A percentile compares a stretch with the other conserved stretches of the same genome.
Conservation (phyloP, 495 filamentous ascomycete genomes). For the Hypoxylon fuscum region DNA sequence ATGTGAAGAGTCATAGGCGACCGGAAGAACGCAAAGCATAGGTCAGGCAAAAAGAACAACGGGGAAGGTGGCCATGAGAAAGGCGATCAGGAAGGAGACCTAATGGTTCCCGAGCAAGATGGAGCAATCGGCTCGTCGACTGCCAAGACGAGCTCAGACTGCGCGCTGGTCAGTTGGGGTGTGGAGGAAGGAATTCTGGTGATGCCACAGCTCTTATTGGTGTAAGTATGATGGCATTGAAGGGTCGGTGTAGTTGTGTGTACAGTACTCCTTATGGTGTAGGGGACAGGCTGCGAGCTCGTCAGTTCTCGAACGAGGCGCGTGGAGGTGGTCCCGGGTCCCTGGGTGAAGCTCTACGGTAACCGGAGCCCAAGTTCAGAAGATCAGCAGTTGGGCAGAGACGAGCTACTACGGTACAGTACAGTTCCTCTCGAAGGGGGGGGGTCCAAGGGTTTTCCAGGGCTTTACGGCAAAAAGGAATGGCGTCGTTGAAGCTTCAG, state of each 20-base stretch:
- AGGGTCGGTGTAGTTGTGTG: slow-evolving; percentile 41
- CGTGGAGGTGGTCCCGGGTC: slow-evolving; percentile 42
- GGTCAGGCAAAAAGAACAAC: slow-evolving; percentile 52
- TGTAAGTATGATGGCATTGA: slow-evolving; percentile 43
- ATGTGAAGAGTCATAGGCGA: slow-evolving; percentile 49
- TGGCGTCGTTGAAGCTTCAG: slow-evolving; percentile 40
- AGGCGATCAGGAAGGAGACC: slow-evolving; percentile 44
- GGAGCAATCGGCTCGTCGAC: slow-evolving; percentile 41
- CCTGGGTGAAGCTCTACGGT: slow-evolving; percentile 42
- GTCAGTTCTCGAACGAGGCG: slow-evolving; percentile 43
- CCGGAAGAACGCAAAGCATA: slow-evolving; percentile 45
- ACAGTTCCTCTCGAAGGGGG: slow-evolving; percentile 23
- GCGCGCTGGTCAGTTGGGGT: slow-evolving; percentile 43
- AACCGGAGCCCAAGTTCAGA: slow-evolving; percentile 46
- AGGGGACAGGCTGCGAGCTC: slow-evolving; percentile 39
- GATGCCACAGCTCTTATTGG: slow-evolving; percentile 44
- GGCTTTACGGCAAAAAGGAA: slow-evolving; percentile 30
- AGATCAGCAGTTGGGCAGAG: slow-evolving; percentile 52
- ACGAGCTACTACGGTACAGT: slow-evolving; percentile 38
- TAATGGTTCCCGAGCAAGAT: slow-evolving; percentile 38
- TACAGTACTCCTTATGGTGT: slow-evolving; percentile 29
- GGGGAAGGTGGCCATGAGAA: slow-evolving; percentile 51
- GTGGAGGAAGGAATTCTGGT: slow-evolving; percentile 43
- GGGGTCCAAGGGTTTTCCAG: slow-evolving; percentile 26
- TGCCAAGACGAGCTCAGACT: slow-evolving; percentile 44